Conservation (phyloP, 176 grass and related monocot species). For the Areca catechu region DNA sequence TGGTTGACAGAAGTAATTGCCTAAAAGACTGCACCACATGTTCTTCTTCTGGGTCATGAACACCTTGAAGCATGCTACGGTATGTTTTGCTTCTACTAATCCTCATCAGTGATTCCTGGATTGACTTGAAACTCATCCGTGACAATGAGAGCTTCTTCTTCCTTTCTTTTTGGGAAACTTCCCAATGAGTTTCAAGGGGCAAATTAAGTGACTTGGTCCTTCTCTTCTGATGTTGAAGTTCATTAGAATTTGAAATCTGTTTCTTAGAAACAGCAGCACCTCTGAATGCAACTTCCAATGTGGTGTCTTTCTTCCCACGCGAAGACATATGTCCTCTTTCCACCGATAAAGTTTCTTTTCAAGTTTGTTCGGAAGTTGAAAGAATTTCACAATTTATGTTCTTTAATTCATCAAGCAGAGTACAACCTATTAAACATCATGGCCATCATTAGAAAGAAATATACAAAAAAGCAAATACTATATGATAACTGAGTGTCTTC, state of each 20-base stretch:
- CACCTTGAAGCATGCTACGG: slow-evolving; percentile 25
- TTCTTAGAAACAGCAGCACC: background rate
- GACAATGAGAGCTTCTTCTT: slow-evolving; percentile 29
- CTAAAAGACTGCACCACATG: slow-evolving; percentile 50
- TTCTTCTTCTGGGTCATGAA: slow-evolving; percentile 57
- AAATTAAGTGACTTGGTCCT: slow-evolving; percentile 12
- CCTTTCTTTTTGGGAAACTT: slow-evolving; percentile 22
- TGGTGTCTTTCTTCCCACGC: background rate
- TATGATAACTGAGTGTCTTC: too few relatives aligned
- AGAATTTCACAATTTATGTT: too few relatives aligned
- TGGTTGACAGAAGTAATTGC: slow-evolving; percentile 48
- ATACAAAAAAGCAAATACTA: too few relatives aligned
- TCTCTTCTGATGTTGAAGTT: background rate
- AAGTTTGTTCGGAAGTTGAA: too few relatives aligned
- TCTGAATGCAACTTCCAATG: background rate
- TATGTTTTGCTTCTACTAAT: slow-evolving; percentile 46
- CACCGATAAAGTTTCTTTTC: too few relatives aligned
- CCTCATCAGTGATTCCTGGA: slow-evolving; percentile 44
- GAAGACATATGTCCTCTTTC: background rate
- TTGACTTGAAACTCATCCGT: slow-evolving; percentile 63
- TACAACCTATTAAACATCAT: too few relatives aligned
- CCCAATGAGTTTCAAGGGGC: slow-evolving; percentile 45
- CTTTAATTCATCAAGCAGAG: too few relatives aligned
- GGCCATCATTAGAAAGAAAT: too few relatives aligned
- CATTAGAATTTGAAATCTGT: background rate